phyloP scores from a whole-genome alignment of 2,329 filamentous ascomycete species.

The Ambrosiella xylebori region DNA sequence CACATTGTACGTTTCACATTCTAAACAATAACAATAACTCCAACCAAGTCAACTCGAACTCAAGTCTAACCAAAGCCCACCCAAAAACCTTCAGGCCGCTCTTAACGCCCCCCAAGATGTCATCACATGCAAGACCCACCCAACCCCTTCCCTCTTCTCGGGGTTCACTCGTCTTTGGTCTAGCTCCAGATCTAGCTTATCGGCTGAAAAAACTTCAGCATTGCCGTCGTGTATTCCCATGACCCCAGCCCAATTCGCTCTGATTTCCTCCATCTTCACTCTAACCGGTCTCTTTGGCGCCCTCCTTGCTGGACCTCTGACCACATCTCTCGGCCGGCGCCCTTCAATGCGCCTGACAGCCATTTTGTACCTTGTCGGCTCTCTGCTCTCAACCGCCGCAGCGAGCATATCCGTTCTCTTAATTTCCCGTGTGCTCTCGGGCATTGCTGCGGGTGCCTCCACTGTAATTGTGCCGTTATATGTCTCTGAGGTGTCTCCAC shows the following conservation, averaged over 20 bases:
- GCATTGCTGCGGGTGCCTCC: conserved; percentile 69
- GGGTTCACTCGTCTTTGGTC: conserved; percentile 17
- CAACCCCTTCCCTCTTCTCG: conserved; percentile 20
- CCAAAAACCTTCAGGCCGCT: conserved; percentile 47
- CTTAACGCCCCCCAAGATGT: conserved; percentile 90
- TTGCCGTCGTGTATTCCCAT: conserved; percentile 75
- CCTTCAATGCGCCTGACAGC: conserved; percentile 63
- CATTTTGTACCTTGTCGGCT: conserved; percentile 58
- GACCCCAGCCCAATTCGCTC: conserved; percentile 63
- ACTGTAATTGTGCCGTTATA: conserved; percentile 91
- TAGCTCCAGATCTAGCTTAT: conserved; percentile 10
- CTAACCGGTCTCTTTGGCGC: conserved; percentile 76
- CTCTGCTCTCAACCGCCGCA: conserved; percentile 57
- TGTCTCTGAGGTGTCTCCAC: conserved; percentile 78
- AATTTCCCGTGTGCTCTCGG: conserved; percentile 61
- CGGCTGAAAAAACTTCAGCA: neutral
- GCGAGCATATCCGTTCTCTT: conserved; percentile 49
- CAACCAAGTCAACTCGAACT: neutral
- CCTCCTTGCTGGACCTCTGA: conserved; percentile 60
- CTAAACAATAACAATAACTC: neutral
- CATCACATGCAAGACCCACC: conserved; percentile 59
- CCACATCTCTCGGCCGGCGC: conserved; percentile 59
- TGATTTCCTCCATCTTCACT: conserved; percentile 81
- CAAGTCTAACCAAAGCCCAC: too few relatives aligned
- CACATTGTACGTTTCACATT: conserved; percentile 48